Conservation (phyloP, 371 early-diverging fungal genomes). For the Saksenaea vasiformis region DNA sequence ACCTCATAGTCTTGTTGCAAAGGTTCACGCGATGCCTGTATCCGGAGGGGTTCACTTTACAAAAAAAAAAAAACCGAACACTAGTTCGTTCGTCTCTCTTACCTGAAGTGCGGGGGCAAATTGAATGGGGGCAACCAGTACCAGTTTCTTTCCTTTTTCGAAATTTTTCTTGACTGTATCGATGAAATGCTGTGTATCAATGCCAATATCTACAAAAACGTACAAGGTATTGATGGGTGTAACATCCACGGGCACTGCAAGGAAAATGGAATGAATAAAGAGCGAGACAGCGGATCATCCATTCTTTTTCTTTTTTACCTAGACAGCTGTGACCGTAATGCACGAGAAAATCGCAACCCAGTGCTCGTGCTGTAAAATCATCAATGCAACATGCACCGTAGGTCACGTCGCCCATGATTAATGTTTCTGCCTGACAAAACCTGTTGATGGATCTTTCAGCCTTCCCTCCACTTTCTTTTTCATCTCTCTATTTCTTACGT, state of each 20-base stretch:
- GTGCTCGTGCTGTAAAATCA: conserved; percentile 91
- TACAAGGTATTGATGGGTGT: conserved; percentile 97
- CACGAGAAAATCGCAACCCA: conserved; percentile 97
- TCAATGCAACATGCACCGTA: conserved; percentile 99
- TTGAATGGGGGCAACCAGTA: conserved; percentile 97
- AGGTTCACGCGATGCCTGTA: conserved; percentile 56
- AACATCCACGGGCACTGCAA: conserved; percentile 90
- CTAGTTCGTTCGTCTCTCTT: neutral
- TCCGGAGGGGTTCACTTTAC: neutral
- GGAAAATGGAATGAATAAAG: neutral
- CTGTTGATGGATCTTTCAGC: conserved; percentile 29
- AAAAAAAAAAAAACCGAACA: neutral
- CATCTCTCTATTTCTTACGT: conserved; percentile 49
- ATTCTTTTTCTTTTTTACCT: conserved; percentile 60
- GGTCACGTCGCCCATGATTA: conserved; percentile 99
- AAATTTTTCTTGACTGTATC: conserved; percentile 88
- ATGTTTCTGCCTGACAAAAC: conserved; percentile 87
- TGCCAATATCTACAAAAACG: conserved; percentile 99
- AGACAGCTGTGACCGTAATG: conserved; percentile 99
- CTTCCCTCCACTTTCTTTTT: neutral
- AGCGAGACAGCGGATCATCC: neutral
- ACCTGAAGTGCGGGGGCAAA: conserved; percentile 92
- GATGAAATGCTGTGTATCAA: conserved; percentile 94
- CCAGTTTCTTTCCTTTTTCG: conserved; percentile 69
- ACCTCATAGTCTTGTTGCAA: conserved; percentile 70